phyloP scores from a whole-genome alignment of 148 eudicot species.

The Vaccinium corymbosum region DNA sequence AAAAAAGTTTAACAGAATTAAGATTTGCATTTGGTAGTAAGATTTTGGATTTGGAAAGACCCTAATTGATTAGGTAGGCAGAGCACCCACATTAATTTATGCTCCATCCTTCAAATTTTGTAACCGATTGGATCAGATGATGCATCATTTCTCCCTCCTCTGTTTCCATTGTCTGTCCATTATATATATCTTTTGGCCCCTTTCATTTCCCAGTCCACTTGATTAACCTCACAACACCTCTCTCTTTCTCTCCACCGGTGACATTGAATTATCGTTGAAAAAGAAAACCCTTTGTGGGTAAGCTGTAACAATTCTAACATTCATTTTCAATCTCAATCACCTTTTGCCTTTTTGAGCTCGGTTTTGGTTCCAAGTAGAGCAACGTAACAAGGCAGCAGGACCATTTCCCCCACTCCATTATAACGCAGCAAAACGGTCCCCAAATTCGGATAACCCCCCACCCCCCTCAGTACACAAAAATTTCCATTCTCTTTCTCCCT shows the following conservation, averaged over 20 bases:
- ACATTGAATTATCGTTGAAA: background rate
- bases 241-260: background rate
- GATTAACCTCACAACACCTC: background rate
- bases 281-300: background rate
- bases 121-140: background rate
- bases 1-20: background rate
- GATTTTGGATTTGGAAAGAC: constrained; percentile 7
- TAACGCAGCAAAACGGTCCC: constrained; percentile 10
- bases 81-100: background rate
- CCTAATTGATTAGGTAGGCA: constrained; percentile 10
- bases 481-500: background rate
- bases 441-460: constrained; percentile 3
- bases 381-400: constrained; percentile 10
- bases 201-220: background rate
- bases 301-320: background rate
- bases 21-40: constrained; percentile 16
- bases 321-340: constrained; percentile 8
- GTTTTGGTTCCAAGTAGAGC: constrained; percentile 14
- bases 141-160: background rate
- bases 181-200: background rate
- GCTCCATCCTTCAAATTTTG: background rate
- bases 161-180: background rate
- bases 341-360: background rate
- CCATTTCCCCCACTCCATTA: constrained; percentile 7
- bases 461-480: background rate